A percentile compares a stretch with the other conserved stretches of the same genome.
phyloP scores from a whole-genome alignment of 2,329 filamentous ascomycete genomes.

The Volutella citrinella region DNA sequence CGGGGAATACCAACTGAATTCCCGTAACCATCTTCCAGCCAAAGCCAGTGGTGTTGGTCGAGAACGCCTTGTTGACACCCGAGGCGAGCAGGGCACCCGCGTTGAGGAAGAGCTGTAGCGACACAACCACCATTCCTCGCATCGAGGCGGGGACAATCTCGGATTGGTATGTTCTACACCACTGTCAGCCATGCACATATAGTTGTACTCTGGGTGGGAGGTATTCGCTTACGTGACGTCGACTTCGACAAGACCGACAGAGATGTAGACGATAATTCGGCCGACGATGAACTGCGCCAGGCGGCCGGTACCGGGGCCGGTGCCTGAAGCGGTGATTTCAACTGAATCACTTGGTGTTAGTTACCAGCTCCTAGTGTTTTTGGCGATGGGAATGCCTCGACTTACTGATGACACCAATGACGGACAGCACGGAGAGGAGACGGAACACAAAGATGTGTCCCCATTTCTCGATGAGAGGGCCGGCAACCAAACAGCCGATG shows the following conservation, averaged over 20 bases:
- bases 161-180: slow-evolving; percentile 5
- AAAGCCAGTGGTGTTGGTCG: neutral
- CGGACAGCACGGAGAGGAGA: slow-evolving; percentile 4
- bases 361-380: too few species aligned
- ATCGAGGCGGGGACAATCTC: slow-evolving; percentile 10
- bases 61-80: slow-evolving; percentile 7
- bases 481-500: slow-evolving; percentile 6
- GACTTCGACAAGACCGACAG: slow-evolving; percentile 7
- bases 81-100: slow-evolving; percentile 5
- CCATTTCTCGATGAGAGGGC: slow-evolving; percentile 7
- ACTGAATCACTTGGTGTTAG: too few species aligned
- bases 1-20: slow-evolving; percentile 6
- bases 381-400: too few species aligned
- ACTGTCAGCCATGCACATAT: too few species aligned
- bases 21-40: slow-evolving; percentile 9
- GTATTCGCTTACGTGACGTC: slow-evolving; percentile 9
- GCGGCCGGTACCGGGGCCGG: slow-evolving; percentile 1
- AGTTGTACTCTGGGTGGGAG: too few species aligned
- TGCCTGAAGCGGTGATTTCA: neutral
- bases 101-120: slow-evolving; percentile 7
- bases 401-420: slow-evolving; percentile 6
- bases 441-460: slow-evolving; percentile 6
- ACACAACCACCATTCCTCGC: slow-evolving; percentile 8
- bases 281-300: slow-evolving; percentile 8
- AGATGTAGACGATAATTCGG: slow-evolving; percentile 8